phyloP scores from a whole-genome alignment of 2,329 filamentous ascomycete genomes.

The Westerdykella sp. region DNA sequence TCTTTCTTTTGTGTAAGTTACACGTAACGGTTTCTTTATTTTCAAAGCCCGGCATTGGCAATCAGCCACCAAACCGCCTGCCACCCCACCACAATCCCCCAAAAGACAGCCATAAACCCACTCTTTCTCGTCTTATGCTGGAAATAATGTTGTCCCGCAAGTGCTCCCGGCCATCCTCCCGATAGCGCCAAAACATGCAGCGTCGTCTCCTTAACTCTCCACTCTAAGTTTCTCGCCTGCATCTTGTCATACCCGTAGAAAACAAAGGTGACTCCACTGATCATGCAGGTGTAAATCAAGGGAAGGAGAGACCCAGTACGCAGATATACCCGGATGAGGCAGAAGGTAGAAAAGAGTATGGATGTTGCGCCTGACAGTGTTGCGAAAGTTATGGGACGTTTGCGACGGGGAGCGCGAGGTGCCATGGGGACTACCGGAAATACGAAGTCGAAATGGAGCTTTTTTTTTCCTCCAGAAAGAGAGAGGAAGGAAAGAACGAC shows the following conservation, averaged over 20 bases:
- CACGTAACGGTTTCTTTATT: background rate
- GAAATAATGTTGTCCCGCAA: conserved; percentile 32
- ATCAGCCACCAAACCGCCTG: conserved; percentile 20
- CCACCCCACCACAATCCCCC: conserved; percentile 27
- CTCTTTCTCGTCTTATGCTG: conserved; percentile 33
- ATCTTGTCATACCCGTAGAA: conserved; percentile 34
- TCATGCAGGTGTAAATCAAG: conserved; percentile 11
- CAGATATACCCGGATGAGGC: conserved; percentile 38
- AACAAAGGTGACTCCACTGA: conserved; percentile 24
- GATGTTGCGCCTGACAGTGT: conserved; percentile 19
- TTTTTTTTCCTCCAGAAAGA: too few relatives aligned
- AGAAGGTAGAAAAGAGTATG: conserved; percentile 52
- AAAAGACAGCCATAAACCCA: conserved; percentile 25
- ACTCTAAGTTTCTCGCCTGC: conserved; percentile 26
- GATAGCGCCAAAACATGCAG: conserved; percentile 23
- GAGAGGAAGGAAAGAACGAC: too few relatives aligned
- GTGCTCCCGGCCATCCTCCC: conserved; percentile 32
- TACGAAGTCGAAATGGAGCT: too few relatives aligned
- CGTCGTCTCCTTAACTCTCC: conserved; percentile 29
- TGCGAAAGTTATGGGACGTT: conserved; percentile 19
- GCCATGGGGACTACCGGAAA: too few relatives aligned
- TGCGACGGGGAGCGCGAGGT: too few relatives aligned
- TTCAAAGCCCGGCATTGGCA: conserved; percentile 7
- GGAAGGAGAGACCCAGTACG: conserved; percentile 12
- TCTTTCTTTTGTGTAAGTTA: background rate